phyloP scores from a whole-genome alignment of 1,139 yeast species.

The Meyerozyma athensensis region DNA sequence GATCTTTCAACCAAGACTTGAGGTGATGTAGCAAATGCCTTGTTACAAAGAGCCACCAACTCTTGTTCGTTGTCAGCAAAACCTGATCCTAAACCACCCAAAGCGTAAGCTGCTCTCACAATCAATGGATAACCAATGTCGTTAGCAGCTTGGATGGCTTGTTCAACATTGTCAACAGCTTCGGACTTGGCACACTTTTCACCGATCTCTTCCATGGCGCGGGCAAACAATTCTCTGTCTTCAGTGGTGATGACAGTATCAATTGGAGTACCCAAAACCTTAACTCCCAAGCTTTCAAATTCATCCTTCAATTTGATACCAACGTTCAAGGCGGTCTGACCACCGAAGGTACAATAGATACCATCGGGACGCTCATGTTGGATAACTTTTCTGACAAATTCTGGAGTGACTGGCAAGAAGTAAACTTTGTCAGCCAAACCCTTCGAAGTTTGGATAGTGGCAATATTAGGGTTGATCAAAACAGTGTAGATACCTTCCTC shows the following conservation, averaged over 20 bases:
- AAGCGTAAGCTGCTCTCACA: conserved; percentile 95
- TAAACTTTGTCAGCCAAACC: conserved; percentile 98
- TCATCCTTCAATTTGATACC: conserved; percentile 96
- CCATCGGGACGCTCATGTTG: conserved; percentile 96
- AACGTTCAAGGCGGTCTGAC: conserved; percentile 94
- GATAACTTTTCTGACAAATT: conserved; percentile 92
- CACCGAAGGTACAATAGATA: conserved; percentile 95
- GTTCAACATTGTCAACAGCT: conserved; percentile 74
- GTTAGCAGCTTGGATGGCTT: conserved; percentile 80
- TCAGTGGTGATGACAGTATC: conserved; percentile 96
- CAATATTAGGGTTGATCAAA: conserved; percentile 94
- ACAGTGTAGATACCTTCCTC: conserved; percentile 97
- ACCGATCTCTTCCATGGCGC: conserved; percentile 89
- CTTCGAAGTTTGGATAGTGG: conserved; percentile 96
- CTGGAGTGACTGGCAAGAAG: conserved; percentile 94
- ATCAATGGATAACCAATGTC: conserved; percentile 93
- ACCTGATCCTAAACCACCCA: conserved; percentile 98
- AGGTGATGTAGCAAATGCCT: conserved; percentile 94
- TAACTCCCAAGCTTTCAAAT: conserved; percentile 85
- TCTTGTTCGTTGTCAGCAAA: conserved; percentile 89
- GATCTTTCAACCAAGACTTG: conserved; percentile 94
- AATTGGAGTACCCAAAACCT: conserved; percentile 94
- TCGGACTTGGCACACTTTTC: conserved; percentile 94
- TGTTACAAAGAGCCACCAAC: conserved; percentile 76
- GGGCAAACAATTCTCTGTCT: conserved; percentile 93